Evolutionary conservation across 176 grass and related monocot genomes (phyloP).

Genomic region (Musa itinerans): DNA sequence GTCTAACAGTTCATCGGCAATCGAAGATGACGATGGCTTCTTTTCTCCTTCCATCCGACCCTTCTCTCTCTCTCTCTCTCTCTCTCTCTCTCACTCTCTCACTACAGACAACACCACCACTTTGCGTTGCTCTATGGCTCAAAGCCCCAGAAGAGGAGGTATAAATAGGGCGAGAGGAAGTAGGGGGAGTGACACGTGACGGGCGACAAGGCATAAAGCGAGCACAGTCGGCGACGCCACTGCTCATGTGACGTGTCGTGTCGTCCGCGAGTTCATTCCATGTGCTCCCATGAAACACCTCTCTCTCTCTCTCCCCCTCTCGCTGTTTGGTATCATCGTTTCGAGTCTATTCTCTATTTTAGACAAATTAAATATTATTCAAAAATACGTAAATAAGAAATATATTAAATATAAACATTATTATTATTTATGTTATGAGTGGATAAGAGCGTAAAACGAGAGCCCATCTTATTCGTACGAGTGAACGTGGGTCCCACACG

Average conservation of each 20-base stretch:
- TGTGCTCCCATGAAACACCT: neutral
- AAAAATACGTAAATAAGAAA: too few species aligned
- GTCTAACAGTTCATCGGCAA: neutral
- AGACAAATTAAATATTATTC: too few species aligned
- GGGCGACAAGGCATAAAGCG: neutral
- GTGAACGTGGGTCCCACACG: too few species aligned
- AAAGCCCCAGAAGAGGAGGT: neutral
- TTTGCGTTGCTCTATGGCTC: neutral
- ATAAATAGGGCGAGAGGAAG: neutral
- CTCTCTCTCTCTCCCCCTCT: neutral
- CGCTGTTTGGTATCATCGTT: neutral
- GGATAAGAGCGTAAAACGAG: too few species aligned
- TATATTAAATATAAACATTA: too few species aligned
- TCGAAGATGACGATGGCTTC: slow-evolving; percentile 1
- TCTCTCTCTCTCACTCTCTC: neutral
- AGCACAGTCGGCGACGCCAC: neutral
- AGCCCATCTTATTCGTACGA: too few species aligned
- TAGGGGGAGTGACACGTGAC: neutral
- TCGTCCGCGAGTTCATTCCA: neutral
- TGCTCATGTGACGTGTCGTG: neutral
- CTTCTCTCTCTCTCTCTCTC: neutral
- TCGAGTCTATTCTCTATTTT: neutral
- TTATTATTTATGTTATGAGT: too few species aligned
- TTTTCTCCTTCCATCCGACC: neutral
- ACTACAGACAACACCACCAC: neutral